phyloP scores from a whole-genome alignment of 2,329 filamentous ascomycete genomes.

The Penicillium sp. region DNA sequence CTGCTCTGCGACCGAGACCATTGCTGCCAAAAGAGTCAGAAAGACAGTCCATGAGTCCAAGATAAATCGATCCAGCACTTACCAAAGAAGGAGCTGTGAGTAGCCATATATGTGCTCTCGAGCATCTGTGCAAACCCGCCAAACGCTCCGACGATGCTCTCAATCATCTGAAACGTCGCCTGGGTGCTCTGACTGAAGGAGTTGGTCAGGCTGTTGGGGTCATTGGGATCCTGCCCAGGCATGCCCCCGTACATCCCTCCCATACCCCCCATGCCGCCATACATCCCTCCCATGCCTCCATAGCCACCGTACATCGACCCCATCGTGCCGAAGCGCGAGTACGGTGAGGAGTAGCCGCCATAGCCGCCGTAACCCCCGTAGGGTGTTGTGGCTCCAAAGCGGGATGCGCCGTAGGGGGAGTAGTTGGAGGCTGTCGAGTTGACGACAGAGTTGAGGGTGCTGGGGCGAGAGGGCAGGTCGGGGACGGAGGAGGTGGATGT shows the following conservation, averaged over 20 bases:
- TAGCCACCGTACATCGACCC: conserved; percentile 41
- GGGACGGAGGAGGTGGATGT: conserved; percentile 56
- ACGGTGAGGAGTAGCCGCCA: conserved; percentile 57
- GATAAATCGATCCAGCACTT: conserved; percentile 43
- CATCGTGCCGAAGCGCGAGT: conserved; percentile 55
- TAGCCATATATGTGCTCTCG: conserved; percentile 99
- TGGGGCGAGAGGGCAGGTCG: conserved; percentile 77
- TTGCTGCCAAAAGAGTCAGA: conserved; percentile 61
- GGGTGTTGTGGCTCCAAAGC: conserved; percentile 54
- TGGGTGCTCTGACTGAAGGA: conserved; percentile 93
- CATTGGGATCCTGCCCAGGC: conserved; percentile 68
- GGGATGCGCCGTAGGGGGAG: conserved; percentile 62
- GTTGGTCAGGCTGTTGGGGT: conserved; percentile 92
- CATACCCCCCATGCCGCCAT: conserved; percentile 50
- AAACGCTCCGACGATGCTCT: conserved; percentile 94
- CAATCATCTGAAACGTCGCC: conserved; percentile 96
- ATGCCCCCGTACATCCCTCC: conserved; percentile 55
- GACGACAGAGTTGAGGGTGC: conserved; percentile 74
- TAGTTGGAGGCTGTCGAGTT: conserved; percentile 88
- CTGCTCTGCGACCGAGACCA: conserved; percentile 97
- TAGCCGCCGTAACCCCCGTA: conserved; percentile 54
- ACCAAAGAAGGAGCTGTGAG: conserved; percentile 98
- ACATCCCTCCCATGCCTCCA: conserved; percentile 50
- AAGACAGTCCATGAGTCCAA: conserved; percentile 12
- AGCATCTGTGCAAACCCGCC: conserved; percentile 98